Percentiles rank a stretch among this genome's conserved stretches.
Evolutionary conservation across 2,329 filamentous ascomycete species (phyloP).

Genomic region (Cladophialophora psammophila): DNA sequence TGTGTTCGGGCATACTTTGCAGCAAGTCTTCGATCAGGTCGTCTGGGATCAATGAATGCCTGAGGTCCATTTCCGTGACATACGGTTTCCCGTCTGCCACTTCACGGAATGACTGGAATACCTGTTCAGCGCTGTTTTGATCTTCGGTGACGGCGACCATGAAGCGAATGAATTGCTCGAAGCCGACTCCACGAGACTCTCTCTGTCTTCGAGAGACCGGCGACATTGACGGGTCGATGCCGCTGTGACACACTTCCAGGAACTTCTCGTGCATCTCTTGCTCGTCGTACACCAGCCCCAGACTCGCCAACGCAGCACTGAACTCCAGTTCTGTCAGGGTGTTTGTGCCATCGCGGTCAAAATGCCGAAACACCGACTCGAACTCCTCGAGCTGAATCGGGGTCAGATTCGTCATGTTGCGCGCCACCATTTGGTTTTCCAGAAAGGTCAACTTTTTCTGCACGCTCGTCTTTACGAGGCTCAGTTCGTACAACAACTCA

Average conservation of each 20-base stretch:
- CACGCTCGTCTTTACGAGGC: conserved; percentile 88
- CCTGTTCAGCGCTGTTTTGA: conserved; percentile 97
- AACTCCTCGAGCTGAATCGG: conserved; percentile 99
- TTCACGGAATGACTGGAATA: conserved; percentile 96
- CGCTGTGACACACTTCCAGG: conserved; percentile 71
- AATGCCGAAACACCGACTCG: conserved; percentile 97
- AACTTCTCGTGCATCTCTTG: conserved; percentile 98
- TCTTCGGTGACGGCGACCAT: conserved; percentile 99
- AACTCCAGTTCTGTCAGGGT: conserved; percentile 93
- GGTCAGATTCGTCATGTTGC: conserved; percentile 98
- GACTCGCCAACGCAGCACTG: conserved; percentile 89
- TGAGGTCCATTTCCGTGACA: conserved; percentile 95
- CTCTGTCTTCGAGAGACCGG: conserved; percentile 39
- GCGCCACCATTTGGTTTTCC: conserved; percentile 97
- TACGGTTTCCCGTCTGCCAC: conserved; percentile 99
- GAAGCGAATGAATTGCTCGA: conserved; percentile 98
- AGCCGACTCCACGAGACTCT: conserved; percentile 72
- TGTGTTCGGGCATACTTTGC: conserved; percentile 83
- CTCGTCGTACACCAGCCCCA: conserved; percentile 95
- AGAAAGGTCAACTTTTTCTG: conserved; percentile 96
- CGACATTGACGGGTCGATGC: conserved; percentile 49
- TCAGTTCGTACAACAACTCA: conserved; percentile 90
- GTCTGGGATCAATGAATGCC: conserved; percentile 93
- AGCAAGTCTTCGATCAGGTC: conserved; percentile 94
- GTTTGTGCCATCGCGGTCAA: conserved; percentile 92